These are phyloP conservation scores for Solanum stenotomum DNA, from an alignment of 257 asterid species.

Conservation along the genomic window DNA sequence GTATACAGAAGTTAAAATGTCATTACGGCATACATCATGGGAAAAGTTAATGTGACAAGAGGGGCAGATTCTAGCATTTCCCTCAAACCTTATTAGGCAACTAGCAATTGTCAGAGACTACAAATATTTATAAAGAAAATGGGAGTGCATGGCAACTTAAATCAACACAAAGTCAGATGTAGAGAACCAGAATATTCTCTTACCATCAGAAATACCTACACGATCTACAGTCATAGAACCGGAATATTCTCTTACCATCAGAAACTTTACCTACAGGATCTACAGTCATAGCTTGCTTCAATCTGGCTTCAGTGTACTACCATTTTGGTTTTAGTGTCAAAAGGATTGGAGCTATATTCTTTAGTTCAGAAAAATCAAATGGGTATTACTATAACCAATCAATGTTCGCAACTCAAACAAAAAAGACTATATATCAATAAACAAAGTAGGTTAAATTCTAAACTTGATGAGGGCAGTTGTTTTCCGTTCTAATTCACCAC, in stretches of 20 bases:
- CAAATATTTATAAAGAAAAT: background rate
- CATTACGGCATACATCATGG: background rate
- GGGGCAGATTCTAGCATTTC: background rate
- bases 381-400: background rate
- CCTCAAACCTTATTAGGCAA: background rate
- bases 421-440: background rate
- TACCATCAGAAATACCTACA: conserved; percentile 62
- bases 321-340: background rate
- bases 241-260: conserved; percentile 48
- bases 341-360: background rate
- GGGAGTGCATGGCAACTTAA: background rate
- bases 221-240: conserved; percentile 80
- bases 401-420: background rate
- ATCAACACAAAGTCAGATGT: background rate
- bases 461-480: background rate
- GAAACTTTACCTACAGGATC: conserved; percentile 66
- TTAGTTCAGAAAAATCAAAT: background rate
- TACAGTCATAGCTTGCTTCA: conserved; percentile 97
- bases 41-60: background rate
- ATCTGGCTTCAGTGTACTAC: conserved; percentile 27
- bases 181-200: conserved; percentile 39
- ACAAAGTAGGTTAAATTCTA: background rate
- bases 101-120: background rate
- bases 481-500: background rate
- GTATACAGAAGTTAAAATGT: background rate